Base-by-base conservation (phyloP, 73 alveolate genomes). In the Symbiodinium natans region DNA sequence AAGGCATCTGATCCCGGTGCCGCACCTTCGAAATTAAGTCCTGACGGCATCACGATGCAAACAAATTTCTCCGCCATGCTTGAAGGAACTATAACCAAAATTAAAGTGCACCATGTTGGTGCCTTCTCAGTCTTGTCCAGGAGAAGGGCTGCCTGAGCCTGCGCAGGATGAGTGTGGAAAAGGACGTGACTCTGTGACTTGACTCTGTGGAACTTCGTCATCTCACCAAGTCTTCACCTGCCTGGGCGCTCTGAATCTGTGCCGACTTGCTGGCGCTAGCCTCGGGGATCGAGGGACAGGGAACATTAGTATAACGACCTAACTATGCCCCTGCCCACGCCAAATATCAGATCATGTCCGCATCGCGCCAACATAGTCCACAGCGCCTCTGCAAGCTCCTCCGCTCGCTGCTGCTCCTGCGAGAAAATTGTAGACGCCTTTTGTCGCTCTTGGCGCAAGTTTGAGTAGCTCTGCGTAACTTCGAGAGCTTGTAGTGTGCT, bases 61-160 rank as follows among this genome's bases (percentile, higher is more conserved):
- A n/a, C n/a, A n/a, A n/a, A n/a, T n/a, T n/a, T n/a, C n/a, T n/a
- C n/a, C n/a, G n/a, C n/a, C n/a, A n/a, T n/a, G n/a, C n/a, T n/a
- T n/a, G n/a, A n/a, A n/a, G n/a, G n/a, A n/a, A n/a, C n/a, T n/a
- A n/a, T n/a, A n/a, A n/a, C n/a, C n/a, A n/a, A n/a, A n/a, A n/a
- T n/a, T n/a, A n/a, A n/a, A n/a, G n/a, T n/a, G n/a, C n/a, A n/a
- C n/a, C n/a, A n/a, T n/a, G n/a, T n/a, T n/a, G n/a, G n/a, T n/a
- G n/a, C 84, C 84, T 73, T 73, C 84, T 73, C 84, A n/a, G 84
- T 34, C 84, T 73, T 73, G 43, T 33, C 84, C 84, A 73, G 41
- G 33, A 73, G 41, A 11, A n/a, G 23, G 25, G 84, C 84, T 33
- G 84, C 84, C 15, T n/a, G 40, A 34, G 84, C 84, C 84, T 73